Conservation (phyloP, 371 early-diverging fungal genomes). For the Apophysomyces elegans region DNA sequence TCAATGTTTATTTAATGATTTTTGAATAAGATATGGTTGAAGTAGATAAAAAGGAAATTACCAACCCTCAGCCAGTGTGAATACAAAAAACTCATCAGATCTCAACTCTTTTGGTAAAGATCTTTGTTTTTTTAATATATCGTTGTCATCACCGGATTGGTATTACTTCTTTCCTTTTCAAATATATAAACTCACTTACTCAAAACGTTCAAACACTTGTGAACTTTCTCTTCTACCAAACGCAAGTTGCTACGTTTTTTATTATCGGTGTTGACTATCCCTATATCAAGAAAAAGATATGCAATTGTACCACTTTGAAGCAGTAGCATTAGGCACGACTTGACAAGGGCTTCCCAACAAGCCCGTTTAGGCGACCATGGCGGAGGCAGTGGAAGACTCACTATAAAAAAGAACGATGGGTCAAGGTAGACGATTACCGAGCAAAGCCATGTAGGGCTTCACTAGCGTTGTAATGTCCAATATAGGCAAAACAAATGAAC, state of each 20-base stretch:
- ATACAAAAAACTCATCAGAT: slow-evolving; percentile 22
- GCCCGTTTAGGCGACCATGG: slow-evolving; percentile 48
- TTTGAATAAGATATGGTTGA: neutral
- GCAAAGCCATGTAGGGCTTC: slow-evolving; percentile 14
- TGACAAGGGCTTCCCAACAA: neutral
- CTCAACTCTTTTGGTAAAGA: slow-evolving; percentile 4
- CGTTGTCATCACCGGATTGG: slow-evolving; percentile 21
- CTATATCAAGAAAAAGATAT: slow-evolving; percentile 11
- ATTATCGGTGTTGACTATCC: slow-evolving; percentile 4
- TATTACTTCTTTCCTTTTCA: neutral
- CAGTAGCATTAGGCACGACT: neutral
- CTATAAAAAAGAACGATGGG: slow-evolving; percentile 40
- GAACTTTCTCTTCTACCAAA: neutral
- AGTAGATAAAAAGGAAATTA: neutral
- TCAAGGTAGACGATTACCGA: slow-evolving; percentile 52
- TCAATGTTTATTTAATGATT: neutral
- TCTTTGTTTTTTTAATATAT: slow-evolving; percentile 7
- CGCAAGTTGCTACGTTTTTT: slow-evolving; percentile 6
- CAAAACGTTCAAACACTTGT: neutral
- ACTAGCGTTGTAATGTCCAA: slow-evolving; percentile 32
- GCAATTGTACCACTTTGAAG: slow-evolving; percentile 4
- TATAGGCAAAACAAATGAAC: slow-evolving; percentile 23
- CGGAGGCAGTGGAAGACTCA: slow-evolving; percentile 57
- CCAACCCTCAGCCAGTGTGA: slow-evolving; percentile 34
- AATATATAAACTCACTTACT: neutral